These are phyloP conservation scores for Juglanconis sp. DNA, from an alignment of 2,329 filamentous ascomycete species.

Conservation along the genomic window DNA sequence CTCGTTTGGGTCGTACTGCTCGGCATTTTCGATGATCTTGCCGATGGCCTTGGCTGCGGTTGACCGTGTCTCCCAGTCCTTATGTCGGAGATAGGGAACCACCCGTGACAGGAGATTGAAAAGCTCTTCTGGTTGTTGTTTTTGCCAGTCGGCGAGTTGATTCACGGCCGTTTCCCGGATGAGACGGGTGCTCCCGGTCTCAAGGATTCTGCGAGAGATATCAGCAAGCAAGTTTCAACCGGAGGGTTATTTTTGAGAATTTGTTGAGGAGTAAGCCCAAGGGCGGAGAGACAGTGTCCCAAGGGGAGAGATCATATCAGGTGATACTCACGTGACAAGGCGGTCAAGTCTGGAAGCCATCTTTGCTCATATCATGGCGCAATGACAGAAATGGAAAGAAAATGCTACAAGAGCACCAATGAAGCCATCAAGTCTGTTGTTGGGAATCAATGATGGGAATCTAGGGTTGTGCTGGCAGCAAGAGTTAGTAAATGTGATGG, in stretches of 20 bases:
- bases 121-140: slow-evolving; percentile 93
- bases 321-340: slow-evolving; percentile 73
- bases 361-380: slow-evolving; percentile 36
- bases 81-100: slow-evolving; percentile 91
- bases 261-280: too few relatives aligned
- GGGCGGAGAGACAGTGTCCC: too few relatives aligned
- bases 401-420: slow-evolving; percentile 13
- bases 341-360: slow-evolving; percentile 73
- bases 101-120: slow-evolving; percentile 93
- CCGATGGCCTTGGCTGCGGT: slow-evolving; percentile 92
- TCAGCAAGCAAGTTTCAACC: slow-evolving; percentile 11
- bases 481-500: too few relatives aligned
- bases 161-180: slow-evolving; percentile 97
- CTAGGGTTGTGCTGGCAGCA: not conserved
- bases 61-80: slow-evolving; percentile 94
- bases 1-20: slow-evolving; percentile 82
- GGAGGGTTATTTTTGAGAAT: not conserved
- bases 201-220: slow-evolving; percentile 66
- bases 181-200: slow-evolving; percentile 93
- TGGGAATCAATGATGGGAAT: not conserved
- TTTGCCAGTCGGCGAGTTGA: slow-evolving; percentile 96
- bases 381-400: slow-evolving; percentile 1
- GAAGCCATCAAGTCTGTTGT: slow-evolving; percentile 17
- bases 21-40: slow-evolving; percentile 87
- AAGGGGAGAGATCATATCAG: not conserved